Conservation (phyloP, 2,329 filamentous ascomycete genomes). For the Chaetomiaceae sp. region DNA sequence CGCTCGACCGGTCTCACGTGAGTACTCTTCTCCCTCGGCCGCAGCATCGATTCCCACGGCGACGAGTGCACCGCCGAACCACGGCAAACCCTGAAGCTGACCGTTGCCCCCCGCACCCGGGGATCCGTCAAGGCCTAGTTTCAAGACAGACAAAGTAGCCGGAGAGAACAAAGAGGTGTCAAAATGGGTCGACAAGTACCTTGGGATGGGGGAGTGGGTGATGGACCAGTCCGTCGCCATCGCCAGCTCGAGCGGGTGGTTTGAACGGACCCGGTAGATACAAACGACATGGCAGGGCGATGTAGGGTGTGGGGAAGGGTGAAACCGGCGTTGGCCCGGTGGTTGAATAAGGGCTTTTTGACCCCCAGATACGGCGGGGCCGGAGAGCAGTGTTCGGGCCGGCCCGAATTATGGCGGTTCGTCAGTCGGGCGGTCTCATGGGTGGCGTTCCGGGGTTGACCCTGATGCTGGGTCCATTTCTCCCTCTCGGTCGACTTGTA, state of each 20-base stretch:
- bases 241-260: slow-evolving; percentile 81
- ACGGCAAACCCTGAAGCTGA: slow-evolving; percentile 37
- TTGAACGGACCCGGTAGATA: slow-evolving; percentile 76
- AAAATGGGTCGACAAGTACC: slow-evolving; percentile 88
- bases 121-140: slow-evolving; percentile 60
- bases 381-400: background rate
- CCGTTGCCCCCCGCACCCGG: slow-evolving; percentile 33
- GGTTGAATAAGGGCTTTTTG: slow-evolving; percentile 1
- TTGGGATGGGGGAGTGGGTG: slow-evolving; percentile 92
- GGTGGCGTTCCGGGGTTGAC: slow-evolving; percentile 15
- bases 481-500: slow-evolving; percentile 3
- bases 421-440: slow-evolving; percentile 2
- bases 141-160: slow-evolving; percentile 79
- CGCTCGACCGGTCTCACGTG: slow-evolving; percentile 97
- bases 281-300: background rate
- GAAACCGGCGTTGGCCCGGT: background rate
- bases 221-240: slow-evolving; percentile 97
- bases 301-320: background rate
- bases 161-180: slow-evolving; percentile 76
- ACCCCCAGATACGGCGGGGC: slow-evolving; percentile 3
- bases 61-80: background rate
- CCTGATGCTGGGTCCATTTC: slow-evolving; percentile 9
- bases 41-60: background rate
- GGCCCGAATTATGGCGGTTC: background rate
- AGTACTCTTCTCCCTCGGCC: slow-evolving; percentile 41